Conservation (phyloP, 306 rosid genomes). For the Urtica urens region DNA sequence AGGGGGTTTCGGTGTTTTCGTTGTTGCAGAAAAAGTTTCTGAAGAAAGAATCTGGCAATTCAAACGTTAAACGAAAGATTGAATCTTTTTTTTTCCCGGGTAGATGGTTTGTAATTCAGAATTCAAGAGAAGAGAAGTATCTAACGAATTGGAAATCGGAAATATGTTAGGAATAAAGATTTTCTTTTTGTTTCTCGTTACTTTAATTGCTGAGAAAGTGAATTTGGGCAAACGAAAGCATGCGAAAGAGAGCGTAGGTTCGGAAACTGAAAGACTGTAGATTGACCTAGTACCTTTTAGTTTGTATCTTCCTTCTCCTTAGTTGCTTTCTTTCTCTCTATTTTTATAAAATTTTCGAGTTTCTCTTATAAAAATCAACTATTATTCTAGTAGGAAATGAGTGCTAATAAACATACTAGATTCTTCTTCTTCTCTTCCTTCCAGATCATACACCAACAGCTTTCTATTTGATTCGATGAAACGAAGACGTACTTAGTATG, state of each 20-base stretch:
- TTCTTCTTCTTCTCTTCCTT: too few relatives aligned
- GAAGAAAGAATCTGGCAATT: neutral
- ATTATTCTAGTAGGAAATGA: too few relatives aligned
- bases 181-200: neutral
- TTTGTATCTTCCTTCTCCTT: too few relatives aligned
- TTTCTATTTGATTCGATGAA: neutral
- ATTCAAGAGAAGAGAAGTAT: too few relatives aligned
- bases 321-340: too few relatives aligned
- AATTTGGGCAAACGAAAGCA: conserved; percentile 4
- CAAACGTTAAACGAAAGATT: neutral
- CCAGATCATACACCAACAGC: neutral
- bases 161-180: neutral
- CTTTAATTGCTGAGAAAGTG: conserved; percentile 9
- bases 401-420: too few relatives aligned
- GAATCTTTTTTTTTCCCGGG: neutral
- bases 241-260: conserved; percentile 2
- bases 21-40: neutral
- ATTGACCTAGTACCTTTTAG: too few relatives aligned
- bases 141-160: neutral
- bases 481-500: neutral
- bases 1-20: neutral
- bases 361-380: too few relatives aligned
- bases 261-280: neutral
- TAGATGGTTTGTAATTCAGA: neutral
- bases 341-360: too few relatives aligned